Evolutionary conservation across 2,329 filamentous ascomycete species (phyloP).

Genomic region (Penicillium psychrosexuale): DNA sequence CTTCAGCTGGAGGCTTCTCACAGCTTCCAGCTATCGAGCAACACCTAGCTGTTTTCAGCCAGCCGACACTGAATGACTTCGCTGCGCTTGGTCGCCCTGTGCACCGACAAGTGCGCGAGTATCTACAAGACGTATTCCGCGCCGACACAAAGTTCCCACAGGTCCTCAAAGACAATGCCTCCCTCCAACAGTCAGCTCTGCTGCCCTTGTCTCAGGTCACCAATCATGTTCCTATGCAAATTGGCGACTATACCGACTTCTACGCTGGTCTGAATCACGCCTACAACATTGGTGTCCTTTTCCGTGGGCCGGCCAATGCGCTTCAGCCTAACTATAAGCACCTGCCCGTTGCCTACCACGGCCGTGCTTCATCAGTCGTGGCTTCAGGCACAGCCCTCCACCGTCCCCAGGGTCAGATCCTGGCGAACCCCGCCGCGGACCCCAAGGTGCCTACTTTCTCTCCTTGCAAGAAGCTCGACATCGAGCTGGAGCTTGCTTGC

Average conservation of each 20-base stretch:
- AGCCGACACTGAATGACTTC: slow-evolving; percentile 68
- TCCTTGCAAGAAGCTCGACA: slow-evolving; percentile 66
- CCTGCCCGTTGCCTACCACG: slow-evolving; percentile 78
- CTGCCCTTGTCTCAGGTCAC: slow-evolving; percentile 58
- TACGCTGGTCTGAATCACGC: slow-evolving; percentile 79
- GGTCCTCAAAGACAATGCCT: slow-evolving; percentile 60
- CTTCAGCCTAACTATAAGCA: slow-evolving; percentile 79
- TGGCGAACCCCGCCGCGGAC: slow-evolving; percentile 60
- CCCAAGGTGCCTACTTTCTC: slow-evolving; percentile 62
- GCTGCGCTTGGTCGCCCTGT: slow-evolving; percentile 66
- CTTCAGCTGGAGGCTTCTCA: slow-evolving; percentile 58
- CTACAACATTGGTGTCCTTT: slow-evolving; percentile 67
- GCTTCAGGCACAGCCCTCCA: slow-evolving; percentile 69
- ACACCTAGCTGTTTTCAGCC: slow-evolving; percentile 60
- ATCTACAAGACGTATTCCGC: slow-evolving; percentile 65
- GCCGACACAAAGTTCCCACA: slow-evolving; percentile 58
- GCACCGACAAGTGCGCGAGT: slow-evolving; percentile 65
- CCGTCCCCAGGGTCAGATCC: slow-evolving; percentile 72
- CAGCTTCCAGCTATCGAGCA: slow-evolving; percentile 56
- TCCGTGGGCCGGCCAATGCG: slow-evolving; percentile 69
- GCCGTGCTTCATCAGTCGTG: slow-evolving; percentile 71
- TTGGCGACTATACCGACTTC: slow-evolving; percentile 84
- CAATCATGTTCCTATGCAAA: slow-evolving; percentile 70
- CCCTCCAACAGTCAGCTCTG: slow-evolving; percentile 57
- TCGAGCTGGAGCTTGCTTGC: slow-evolving; percentile 76